Evolutionary conservation across 2,329 filamentous ascomycete species (phyloP).

Genomic region (Fusarium longipes): DNA sequence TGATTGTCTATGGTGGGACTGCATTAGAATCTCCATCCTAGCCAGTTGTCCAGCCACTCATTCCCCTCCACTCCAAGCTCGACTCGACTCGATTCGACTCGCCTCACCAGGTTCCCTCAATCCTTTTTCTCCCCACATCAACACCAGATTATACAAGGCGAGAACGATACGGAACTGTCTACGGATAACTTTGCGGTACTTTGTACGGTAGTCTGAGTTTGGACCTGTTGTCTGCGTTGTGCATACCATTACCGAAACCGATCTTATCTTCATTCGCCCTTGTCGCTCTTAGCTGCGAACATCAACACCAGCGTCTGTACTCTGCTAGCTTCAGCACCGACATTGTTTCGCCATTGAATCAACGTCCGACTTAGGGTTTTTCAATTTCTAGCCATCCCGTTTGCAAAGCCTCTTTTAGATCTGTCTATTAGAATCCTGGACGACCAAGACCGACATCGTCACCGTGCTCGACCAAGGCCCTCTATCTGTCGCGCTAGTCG

Average conservation of each 20-base stretch:
- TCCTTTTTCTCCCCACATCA: constrained; percentile 37
- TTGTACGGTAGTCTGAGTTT: constrained; percentile 42
- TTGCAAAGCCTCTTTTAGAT: constrained; percentile 40
- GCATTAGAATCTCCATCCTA: constrained; percentile 34
- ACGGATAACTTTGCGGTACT: too few species aligned
- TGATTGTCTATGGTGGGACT: constrained; percentile 31
- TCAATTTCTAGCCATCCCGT: constrained; percentile 6
- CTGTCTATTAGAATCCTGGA: constrained; percentile 37
- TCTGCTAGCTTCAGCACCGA: constrained; percentile 22
- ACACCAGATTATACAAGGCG: constrained; percentile 21
- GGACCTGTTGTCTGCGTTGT: constrained; percentile 31
- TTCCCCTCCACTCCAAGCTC: constrained; percentile 23
- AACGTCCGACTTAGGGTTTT: constrained; percentile 30
- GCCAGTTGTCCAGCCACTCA: constrained; percentile 22
- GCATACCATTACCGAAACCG: constrained; percentile 29
- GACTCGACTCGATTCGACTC: constrained; percentile 26
- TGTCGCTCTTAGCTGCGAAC: constrained; percentile 22
- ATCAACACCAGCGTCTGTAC: constrained; percentile 23
- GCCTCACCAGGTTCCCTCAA: constrained; percentile 30
- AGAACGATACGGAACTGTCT: constrained; percentile 18
- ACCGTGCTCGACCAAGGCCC: constrained; percentile 39
- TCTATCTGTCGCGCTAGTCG: constrained; percentile 39
- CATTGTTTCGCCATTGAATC: constrained; percentile 14
- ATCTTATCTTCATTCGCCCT: constrained; percentile 21
- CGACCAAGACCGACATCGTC: constrained; percentile 41